Evolutionary conservation across 2,329 filamentous ascomycete species (phyloP), one percentile per base, ranked within the genome.

Genomic region (Chalara sp.): DNA sequence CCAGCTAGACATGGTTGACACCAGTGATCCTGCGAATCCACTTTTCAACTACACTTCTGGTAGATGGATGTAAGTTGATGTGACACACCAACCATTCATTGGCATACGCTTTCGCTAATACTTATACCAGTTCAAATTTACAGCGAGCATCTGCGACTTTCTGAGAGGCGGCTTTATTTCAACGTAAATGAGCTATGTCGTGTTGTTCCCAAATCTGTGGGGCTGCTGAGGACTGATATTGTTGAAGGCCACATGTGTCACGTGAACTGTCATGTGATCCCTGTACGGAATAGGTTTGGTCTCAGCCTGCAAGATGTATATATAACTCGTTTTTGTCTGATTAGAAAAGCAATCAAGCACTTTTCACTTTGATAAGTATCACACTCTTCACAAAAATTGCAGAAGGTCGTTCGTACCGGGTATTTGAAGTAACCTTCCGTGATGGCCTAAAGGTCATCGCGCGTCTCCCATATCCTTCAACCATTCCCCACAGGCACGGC

Each of bases 31-130:
- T 21, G 21, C 21, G 3, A 21, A 62, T 47, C 39, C 57, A 40
- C 58, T 61, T 50, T 61, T 57, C 46, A 63, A 63, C 52, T 59
- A 59, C 43, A 63, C 58, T 42, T 61, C 59, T 43, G 59, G 58
- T 45, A 57, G 56, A 54, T 63, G 59, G 60, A 47, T 61, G 57
- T 61, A 55, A 60, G 60, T 53, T 52, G 21, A 40, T 49, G 49
- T 48, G 33, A 42, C 35, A 46, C 40, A 48, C 51, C 41, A 44
- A 45, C 52, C 53, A 8, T 51, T 47, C 13, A 43, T 53, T 45
- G 35, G 49, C 47, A 37, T 32, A 13, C 31, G 39, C 21, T 46
- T 50, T 50, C 21, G 40, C 54, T 52, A 52, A 53, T 29, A 43
- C 44, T 21, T 56, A 47, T 37, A 50, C 37, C 28, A 44, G 31